These are phyloP conservation scores for Hypoxylon sp. DNA, from an alignment of 2,329 filamentous ascomycete species.

Conservation along the genomic window DNA sequence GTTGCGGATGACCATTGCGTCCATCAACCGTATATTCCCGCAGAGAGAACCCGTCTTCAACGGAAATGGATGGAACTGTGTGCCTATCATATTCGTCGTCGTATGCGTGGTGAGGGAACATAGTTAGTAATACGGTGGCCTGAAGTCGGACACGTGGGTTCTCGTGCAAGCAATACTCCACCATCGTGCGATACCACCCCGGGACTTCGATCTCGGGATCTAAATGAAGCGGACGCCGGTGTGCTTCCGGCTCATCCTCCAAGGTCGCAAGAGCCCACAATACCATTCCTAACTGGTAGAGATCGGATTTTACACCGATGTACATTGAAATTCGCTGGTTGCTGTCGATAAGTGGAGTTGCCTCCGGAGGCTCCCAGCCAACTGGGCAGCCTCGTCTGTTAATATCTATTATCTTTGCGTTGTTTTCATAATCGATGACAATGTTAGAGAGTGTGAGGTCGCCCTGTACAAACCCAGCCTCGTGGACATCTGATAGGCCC, in stretches of 20 bases:
- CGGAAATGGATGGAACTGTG: conserved; percentile 53
- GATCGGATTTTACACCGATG: conserved; percentile 96
- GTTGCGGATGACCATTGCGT: conserved; percentile 52
- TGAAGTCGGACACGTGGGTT: conserved; percentile 79
- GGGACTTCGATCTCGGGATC: conserved; percentile 74
- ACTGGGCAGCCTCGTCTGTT: conserved; percentile 97
- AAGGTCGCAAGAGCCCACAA: conserved; percentile 91
- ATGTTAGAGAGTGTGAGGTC: conserved; percentile 98
- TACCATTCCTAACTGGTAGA: conserved; percentile 97
- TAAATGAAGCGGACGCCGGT: conserved; percentile 76
- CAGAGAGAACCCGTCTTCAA: conserved; percentile 57
- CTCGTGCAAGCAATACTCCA: conserved; percentile 80
- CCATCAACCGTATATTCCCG: conserved; percentile 57
- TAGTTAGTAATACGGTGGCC: conserved; percentile 76
- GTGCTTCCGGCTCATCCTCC: conserved; percentile 88
- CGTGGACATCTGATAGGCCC: conserved; percentile 92
- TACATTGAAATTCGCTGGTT: conserved; percentile 95
- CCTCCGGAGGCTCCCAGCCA: conserved; percentile 96
- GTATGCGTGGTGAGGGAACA: conserved; percentile 68
- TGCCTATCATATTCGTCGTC: conserved; percentile 46
- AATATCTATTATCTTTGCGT: conserved; percentile 98
- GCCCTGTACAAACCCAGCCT: conserved; percentile 95
- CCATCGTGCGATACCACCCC: conserved; percentile 80
- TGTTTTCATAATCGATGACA: conserved; percentile 84
- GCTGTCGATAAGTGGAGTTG: conserved; percentile 84